phyloP scores from a whole-genome alignment of 2,329 filamentous ascomycete species.

The Calonectria hongkongensis region DNA sequence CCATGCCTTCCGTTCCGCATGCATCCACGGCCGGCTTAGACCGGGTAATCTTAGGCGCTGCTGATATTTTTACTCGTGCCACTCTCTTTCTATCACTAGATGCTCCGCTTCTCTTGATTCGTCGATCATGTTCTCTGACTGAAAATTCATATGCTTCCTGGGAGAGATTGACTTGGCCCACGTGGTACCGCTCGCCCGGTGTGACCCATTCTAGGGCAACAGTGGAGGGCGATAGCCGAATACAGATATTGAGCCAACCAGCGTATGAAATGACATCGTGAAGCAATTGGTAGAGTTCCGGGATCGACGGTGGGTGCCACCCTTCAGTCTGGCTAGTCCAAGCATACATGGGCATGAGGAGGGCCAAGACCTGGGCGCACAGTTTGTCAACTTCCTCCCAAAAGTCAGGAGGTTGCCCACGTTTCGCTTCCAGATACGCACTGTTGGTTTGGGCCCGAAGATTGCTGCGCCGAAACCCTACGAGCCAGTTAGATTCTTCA shows the following conservation, averaged over 20 bases:
- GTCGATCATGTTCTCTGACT: slow-evolving; percentile 10
- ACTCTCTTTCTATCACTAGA: slow-evolving; percentile 19
- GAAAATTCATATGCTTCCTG: slow-evolving; percentile 42
- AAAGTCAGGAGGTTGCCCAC: slow-evolving; percentile 52
- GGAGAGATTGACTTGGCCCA: slow-evolving; percentile 49
- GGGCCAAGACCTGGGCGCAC: slow-evolving; percentile 45
- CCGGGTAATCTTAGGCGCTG: slow-evolving; percentile 53
- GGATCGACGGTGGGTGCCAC: slow-evolving; percentile 31
- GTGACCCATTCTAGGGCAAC: slow-evolving; percentile 53
- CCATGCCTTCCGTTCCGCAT: slow-evolving; percentile 38
- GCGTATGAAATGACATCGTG: slow-evolving; percentile 57
- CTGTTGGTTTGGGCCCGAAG: slow-evolving; percentile 53
- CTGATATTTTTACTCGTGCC: slow-evolving; percentile 59
- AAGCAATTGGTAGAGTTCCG: slow-evolving; percentile 51
- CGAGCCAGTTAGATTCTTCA: slow-evolving; percentile 17
- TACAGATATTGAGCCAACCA: slow-evolving; percentile 56
- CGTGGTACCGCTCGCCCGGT: slow-evolving; percentile 54
- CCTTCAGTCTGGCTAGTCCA: slow-evolving; percentile 42
- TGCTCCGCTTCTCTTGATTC: slow-evolving; percentile 13
- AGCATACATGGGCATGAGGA: slow-evolving; percentile 54
- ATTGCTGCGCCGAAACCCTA: slow-evolving; percentile 57
- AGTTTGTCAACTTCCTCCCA: slow-evolving; percentile 58
- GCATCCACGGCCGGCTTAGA: slow-evolving; percentile 42
- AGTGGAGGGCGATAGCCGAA: slow-evolving; percentile 52
- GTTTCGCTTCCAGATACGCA: slow-evolving; percentile 48